A percentile compares a stretch with the other conserved stretches of the same genome.
phyloP scores from a whole-genome alignment of 139 green algal genomes.

The Chlamydomonas incerta region DNA sequence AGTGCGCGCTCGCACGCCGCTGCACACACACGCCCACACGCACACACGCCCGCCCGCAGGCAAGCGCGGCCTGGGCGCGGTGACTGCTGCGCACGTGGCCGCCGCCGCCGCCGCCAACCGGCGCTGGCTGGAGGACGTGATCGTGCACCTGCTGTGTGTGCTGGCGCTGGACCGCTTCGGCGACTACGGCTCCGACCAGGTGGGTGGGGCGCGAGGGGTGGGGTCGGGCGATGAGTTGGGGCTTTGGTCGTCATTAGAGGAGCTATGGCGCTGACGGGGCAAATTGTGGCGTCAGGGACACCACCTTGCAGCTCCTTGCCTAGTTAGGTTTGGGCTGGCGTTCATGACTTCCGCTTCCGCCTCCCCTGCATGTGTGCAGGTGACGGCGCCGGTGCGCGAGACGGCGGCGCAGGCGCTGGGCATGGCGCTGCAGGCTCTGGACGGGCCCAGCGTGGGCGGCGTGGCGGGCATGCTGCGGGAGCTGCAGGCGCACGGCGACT shows the following conservation, averaged over 20 bases:
- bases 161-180: conserved; percentile 95
- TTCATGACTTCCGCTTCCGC: too few relatives aligned
- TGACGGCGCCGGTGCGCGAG: conserved; percentile 93
- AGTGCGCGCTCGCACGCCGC: too few relatives aligned
- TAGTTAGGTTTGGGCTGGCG: too few relatives aligned
- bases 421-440: conserved; percentile 62
- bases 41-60: too few relatives aligned
- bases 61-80: conserved; percentile 52
- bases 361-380: conserved; percentile 50
- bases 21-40: too few relatives aligned
- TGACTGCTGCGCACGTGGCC: conserved; percentile 51
- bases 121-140: conserved; percentile 86
- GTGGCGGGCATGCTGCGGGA: conserved; percentile 72
- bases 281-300: too few relatives aligned
- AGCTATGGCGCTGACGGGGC: too few relatives aligned
- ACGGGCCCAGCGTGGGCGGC: conserved; percentile 35
- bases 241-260: too few relatives aligned
- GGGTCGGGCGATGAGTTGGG: background rate
- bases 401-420: conserved; percentile 95
- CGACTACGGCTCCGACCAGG: conserved; percentile 95
- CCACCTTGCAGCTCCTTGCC: too few relatives aligned
- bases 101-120: conserved; percentile 68
- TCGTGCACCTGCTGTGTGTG: conserved; percentile 88
- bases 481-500: conserved; percentile 58
- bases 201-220: conserved; percentile 7